Evolutionary conservation across 1,284 basidiomycete genomes (phyloP), one percentile per base, ranked within the genome.

Genomic region (Microbotryum saponariae): DNA sequence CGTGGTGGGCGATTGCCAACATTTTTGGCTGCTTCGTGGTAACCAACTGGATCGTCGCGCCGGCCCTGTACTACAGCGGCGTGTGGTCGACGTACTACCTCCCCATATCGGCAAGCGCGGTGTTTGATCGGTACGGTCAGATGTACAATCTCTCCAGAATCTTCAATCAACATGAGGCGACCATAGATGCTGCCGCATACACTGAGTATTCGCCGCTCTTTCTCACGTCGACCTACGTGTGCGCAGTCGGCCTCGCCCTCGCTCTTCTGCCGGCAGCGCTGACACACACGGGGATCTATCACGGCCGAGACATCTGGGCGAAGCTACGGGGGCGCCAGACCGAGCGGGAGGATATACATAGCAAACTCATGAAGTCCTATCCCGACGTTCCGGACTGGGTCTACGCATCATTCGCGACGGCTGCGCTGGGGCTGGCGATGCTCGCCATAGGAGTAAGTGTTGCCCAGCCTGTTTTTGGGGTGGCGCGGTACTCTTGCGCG

Each of bases 1-100:
- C 96, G 3, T 98, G 93, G 93, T 98, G 93, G 93, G 93, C 94
- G 1, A 83, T 91, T 74, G 86, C 87, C 51, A 94, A 98, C 76
- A 81, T 93, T 61, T 88, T 91, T 71, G 72, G 83, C 49, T 90
- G 91, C 3, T 97, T 97, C 75, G 82, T 91, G 46, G 53, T 92
- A 21, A 89, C 93, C 76, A 92, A 87, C 76, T 97, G 93, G 92
- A 83, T 97, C 69, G 71, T 93, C 53, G 84, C 84, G 1, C 94
- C 94, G 0, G 80, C 85, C 37, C 76, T 98, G 62, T 97, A 97
- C 78, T 98, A 96, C 78, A 86, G 84, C 63, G 93, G 98, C 75
- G 89, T 78, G 74, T 81, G 75, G 77, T 65, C n/a, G 61, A 81
- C 77, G 47, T 47, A 84, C 6, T 87, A 91, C 77, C 86, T 96